Conservation (phyloP, 352 stramenopile genomes). For the Pythium phragmiticola region DNA sequence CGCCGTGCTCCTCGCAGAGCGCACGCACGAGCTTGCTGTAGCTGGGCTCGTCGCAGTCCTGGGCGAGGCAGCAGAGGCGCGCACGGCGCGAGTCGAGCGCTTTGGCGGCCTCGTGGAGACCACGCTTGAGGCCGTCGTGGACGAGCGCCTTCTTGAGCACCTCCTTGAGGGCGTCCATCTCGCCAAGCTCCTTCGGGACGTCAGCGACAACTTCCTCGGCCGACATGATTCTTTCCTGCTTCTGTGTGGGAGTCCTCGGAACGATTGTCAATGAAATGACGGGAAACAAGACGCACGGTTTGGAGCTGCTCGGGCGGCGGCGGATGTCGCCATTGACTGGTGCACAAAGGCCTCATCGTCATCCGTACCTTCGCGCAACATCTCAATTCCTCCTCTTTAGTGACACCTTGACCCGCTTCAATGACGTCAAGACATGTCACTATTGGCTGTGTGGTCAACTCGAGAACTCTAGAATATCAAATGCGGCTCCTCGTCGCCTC, state of each 20-base stretch:
- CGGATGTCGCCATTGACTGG: constrained; percentile 26
- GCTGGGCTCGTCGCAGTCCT: constrained; percentile 99
- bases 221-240: constrained; percentile 73
- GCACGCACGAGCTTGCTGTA: constrained; percentile 99
- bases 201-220: constrained; percentile 93
- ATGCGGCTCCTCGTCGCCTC: constrained; percentile 1
- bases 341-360: constrained; percentile 19
- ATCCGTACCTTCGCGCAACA: constrained; percentile 26
- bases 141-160: constrained; percentile 99
- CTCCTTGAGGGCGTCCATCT: constrained; percentile 97
- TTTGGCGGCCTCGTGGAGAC: constrained; percentile 99
- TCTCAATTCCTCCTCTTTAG: constrained; percentile 14
- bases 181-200: constrained; percentile 92
- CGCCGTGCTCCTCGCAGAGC: constrained; percentile 91
- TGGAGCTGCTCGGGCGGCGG: too few relatives aligned
- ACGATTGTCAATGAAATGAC: constrained; percentile 12
- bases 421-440: background rate
- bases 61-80: constrained; percentile 98
- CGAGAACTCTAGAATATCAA: too few relatives aligned
- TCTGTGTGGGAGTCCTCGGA: constrained; percentile 58
- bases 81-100: constrained; percentile 97
- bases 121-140: constrained; percentile 98
- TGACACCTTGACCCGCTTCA: constrained; percentile 13
- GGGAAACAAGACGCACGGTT: too few relatives aligned
- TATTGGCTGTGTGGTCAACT: background rate